phyloP scores from a whole-genome alignment of 2,329 filamentous ascomycete species.

The Botrytis elliptica region DNA sequence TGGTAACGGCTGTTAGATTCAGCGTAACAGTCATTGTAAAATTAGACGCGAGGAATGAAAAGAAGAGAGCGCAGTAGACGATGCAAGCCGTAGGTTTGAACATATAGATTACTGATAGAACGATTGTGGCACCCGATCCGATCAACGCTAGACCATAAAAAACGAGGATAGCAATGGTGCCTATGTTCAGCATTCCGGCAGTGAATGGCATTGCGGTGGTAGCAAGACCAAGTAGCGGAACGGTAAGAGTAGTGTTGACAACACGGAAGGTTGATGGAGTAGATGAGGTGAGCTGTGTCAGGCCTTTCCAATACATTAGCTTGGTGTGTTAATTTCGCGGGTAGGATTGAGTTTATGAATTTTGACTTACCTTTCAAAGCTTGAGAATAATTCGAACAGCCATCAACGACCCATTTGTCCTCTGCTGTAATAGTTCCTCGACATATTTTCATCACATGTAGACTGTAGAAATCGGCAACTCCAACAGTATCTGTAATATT shows the following conservation, averaged over 20 bases:
- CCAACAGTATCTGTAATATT: slow-evolving; percentile 2
- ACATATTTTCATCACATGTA: slow-evolving; percentile 9
- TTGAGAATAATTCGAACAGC: neutral
- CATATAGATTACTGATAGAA: neutral
- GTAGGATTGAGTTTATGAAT: neutral
- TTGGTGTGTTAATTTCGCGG: neutral
- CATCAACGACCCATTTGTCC: neutral
- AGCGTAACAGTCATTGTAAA: slow-evolving; percentile 2
- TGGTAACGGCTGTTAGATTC: neutral
- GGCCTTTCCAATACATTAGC: neutral
- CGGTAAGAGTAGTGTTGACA: neutral
- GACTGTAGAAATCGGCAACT: slow-evolving; percentile 8
- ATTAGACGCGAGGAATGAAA: slow-evolving; percentile 1
- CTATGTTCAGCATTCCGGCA: neutral
- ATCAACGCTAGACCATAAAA: neutral
- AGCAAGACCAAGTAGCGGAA: neutral
- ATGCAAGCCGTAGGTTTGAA: neutral
- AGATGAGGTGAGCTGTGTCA: neutral
- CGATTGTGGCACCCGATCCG: neutral
- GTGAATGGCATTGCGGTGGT: neutral
- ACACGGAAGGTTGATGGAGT: neutral
- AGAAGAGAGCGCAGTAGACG: slow-evolving; percentile 9
- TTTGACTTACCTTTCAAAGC: neutral
- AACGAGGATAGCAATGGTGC: neutral
- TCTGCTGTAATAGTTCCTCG: neutral